A percentile compares a stretch with the other conserved stretches of the same genome.
These are phyloP conservation scores for Nidularia sp. DNA, from an alignment of 768 basidiomycete species.

Conservation along the genomic window DNA sequence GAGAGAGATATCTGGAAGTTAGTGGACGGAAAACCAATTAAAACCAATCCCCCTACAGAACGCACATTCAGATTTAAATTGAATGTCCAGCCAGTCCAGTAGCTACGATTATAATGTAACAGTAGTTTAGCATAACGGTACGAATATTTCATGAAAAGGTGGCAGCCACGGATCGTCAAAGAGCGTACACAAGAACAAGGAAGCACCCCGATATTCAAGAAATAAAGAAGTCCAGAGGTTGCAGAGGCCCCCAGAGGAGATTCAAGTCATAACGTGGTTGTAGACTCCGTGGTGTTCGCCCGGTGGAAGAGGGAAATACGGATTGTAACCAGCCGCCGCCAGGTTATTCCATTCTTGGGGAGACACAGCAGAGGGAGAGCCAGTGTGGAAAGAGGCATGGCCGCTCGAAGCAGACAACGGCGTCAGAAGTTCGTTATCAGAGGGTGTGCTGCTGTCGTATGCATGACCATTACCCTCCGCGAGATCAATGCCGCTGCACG, in stretches of 20 bases:
- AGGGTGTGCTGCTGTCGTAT: constrained; percentile 56
- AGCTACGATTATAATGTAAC: neutral
- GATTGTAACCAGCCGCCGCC: constrained; percentile 53
- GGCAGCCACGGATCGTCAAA: too few species aligned
- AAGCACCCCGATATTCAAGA: too few species aligned
- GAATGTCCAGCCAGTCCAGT: constrained; percentile 11
- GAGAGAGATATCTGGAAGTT: constrained; percentile 70
- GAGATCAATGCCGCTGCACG: constrained; percentile 44
- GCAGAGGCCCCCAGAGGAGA: constrained; percentile 1
- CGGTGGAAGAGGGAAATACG: constrained; percentile 60
- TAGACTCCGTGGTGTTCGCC: constrained; percentile 53
- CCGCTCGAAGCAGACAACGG: constrained; percentile 48
- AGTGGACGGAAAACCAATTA: constrained; percentile 31
- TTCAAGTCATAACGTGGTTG: constrained; percentile 53
- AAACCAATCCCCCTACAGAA: constrained; percentile 36
- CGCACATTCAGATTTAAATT: constrained; percentile 50
- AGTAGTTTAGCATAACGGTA: neutral
- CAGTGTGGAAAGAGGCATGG: constrained; percentile 40
- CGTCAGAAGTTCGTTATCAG: constrained; percentile 61
- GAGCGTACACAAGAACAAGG: too few species aligned
- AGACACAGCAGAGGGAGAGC: constrained; percentile 41
- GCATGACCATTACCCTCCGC: constrained; percentile 40
- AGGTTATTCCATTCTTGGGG: constrained; percentile 63
- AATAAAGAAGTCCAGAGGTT: too few species aligned
- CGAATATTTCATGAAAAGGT: neutral